These are phyloP conservation scores for Mucor mucedo DNA, from an alignment of 371 early-diverging fungal genomes.

Conservation along the genomic window DNA sequence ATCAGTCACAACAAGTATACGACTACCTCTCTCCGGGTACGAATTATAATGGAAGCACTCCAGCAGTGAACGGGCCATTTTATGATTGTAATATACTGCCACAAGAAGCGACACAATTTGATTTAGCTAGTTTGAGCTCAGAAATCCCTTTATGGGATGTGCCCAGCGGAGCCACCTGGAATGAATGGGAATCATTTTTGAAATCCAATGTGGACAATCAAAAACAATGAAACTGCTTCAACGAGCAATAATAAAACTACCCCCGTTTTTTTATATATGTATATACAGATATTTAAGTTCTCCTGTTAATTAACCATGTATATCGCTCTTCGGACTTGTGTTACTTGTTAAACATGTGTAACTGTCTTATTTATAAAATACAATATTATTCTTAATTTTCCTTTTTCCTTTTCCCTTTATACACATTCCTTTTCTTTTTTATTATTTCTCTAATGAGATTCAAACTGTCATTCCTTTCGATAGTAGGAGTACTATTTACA, in stretches of 20 bases:
- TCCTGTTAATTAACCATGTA: neutral
- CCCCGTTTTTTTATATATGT: too few species aligned
- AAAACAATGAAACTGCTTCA: neutral
- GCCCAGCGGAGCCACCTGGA: conserved; percentile 39
- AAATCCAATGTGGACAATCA: conserved; percentile 7
- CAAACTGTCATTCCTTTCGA: conserved; percentile 5
- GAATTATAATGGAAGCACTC: neutral
- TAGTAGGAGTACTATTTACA: neutral
- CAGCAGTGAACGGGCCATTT: neutral
- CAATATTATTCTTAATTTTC: conserved; percentile 13
- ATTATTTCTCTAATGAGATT: conserved; percentile 2
- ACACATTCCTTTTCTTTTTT: neutral
- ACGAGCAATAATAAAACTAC: neutral
- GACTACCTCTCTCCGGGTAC: too few species aligned
- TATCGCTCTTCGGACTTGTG: conserved; percentile 4
- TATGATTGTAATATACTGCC: neutral
- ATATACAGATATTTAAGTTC: too few species aligned
- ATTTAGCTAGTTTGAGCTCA: conserved; percentile 31
- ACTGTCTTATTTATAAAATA: conserved; percentile 8
- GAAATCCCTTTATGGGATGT: conserved; percentile 41
- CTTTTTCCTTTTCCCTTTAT: conserved; percentile 4
- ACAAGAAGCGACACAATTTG: conserved; percentile 18
- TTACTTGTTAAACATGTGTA: conserved; percentile 11
- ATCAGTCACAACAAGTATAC: too few species aligned
- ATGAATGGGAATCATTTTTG: conserved; percentile 43